Evolutionary conservation across 208 protist genomes (phyloP), one percentile per base, ranked within the genome.

Genomic region (Leishmania major): DNA sequence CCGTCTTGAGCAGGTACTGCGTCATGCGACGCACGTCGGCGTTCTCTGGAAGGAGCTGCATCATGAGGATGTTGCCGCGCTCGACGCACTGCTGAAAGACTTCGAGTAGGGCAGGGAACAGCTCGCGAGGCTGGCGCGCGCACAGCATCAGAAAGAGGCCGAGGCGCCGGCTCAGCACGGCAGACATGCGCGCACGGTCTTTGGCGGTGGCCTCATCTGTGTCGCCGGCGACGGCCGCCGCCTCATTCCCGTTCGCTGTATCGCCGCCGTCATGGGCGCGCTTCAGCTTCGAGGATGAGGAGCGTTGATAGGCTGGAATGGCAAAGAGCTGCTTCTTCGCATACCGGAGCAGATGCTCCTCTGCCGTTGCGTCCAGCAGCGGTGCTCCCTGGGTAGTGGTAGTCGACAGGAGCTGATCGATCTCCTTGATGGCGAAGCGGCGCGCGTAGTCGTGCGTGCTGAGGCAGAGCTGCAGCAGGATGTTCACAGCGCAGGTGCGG

Each of bases 71-170:
- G 74, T 93, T 92, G 75, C 90, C 80, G 11, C 84, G 83, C 67
- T 90, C 88, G 17, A 93, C 87, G 66, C 93, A 95, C 80, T 94
- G 83, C 83, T 87, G 85, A 75, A 90, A 95, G 7, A 92, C 87
- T 57, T 92, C 86, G 37, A 96, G 88, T 62, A 96, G 78, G 28
- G 89, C 79, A 8, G 90, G 85, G 78, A 94, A 93, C 13, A 96
- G 88, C 77, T 91, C 79, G 15, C 86, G 81, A n/a, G 93, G 91
- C 74, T 94, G 90, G 28, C 91, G 91, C 4, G 84, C 85, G 73
- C 93, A 96, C n/a, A 96, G 87, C 89, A 92, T 93, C 31, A 95
- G 82, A 71, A 95, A 95, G 31, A 94, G 87, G 7, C 88, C 92
- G 49, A 95, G 88, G 60, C 92, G 90, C 5, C 89, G 88, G 75